phyloP scores from a whole-genome alignment of 257 asterid species.

The Solanum chiquidenum region DNA sequence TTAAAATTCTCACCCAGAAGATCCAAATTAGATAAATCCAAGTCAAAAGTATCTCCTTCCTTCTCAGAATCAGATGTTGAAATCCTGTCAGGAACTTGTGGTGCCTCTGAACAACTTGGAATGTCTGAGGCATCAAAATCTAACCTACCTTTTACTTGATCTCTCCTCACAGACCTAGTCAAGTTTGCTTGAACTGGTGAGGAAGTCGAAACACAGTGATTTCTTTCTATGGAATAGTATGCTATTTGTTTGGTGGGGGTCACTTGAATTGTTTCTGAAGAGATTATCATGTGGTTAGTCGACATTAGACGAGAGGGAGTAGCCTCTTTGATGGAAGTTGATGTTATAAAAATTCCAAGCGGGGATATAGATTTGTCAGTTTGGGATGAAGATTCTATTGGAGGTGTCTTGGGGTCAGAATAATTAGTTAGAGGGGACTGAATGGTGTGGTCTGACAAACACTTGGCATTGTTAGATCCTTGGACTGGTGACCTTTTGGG shows the following conservation, averaged over 20 bases:
- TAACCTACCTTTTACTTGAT: slow-evolving; percentile 76
- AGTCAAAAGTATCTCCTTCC: slow-evolving; percentile 55
- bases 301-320: slow-evolving; percentile 50
- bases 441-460: slow-evolving; percentile 53
- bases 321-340: slow-evolving; percentile 27
- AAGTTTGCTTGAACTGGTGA: slow-evolving; percentile 52
- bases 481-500: slow-evolving; percentile 25
- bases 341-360: slow-evolving; percentile 24
- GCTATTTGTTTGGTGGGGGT: slow-evolving; percentile 72
- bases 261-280: slow-evolving; percentile 66
- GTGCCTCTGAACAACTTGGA: slow-evolving; percentile 31
- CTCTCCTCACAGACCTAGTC: slow-evolving; percentile 33
- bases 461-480: slow-evolving; percentile 57
- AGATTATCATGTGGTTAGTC: slow-evolving; percentile 57
- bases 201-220: slow-evolving; percentile 41
- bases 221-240: slow-evolving; percentile 72
- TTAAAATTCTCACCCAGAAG: slow-evolving; percentile 35
- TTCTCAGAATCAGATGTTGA: slow-evolving; percentile 53
- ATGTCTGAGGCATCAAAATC: slow-evolving; percentile 61
- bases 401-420: slow-evolving; percentile 74
- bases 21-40: slow-evolving; percentile 63
- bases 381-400: slow-evolving; percentile 47
- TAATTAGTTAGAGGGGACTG: slow-evolving; percentile 43
- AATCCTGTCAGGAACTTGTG: slow-evolving; percentile 28
- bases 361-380: slow-evolving; percentile 50